Evolutionary conservation across 495 filamentous ascomycete species (phyloP), one percentile per base, ranked within the genome.

Genomic region (Echria macrotheca): DNA sequence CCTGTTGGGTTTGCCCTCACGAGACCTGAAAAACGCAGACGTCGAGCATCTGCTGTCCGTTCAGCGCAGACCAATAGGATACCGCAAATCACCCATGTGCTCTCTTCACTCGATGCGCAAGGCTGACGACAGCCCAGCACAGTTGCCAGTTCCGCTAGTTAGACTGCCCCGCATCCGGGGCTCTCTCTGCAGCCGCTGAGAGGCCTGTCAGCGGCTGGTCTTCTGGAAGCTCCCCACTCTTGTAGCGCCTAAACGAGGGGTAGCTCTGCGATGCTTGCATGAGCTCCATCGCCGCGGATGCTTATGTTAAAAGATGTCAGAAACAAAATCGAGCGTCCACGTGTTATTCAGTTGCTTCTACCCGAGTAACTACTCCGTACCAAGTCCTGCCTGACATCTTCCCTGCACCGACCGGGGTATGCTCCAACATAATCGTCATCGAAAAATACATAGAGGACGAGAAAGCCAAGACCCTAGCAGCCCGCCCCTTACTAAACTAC

Each of bases 31-130:
- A n/a, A 28, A 36, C 8, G 26, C 40, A 33, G 21, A 24, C 12
- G 29, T 28, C 7, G 23, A 25, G 21, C 24, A 32, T 45, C 26
- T 12, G 24, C n/a, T 14, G 38, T 12, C 26, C 6, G 12, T 5
- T 24, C 19, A 7, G 11, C 32, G 26, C 28, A 50, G 41, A 19
- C 62, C 62, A 65, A 65, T 65, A 41, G 40, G 43, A 48, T 28
- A 18, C 41, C 47, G 19, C 17, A 8, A 54, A 54, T 28, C 14
- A 38, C 22, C 50, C 62, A 63, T 61, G 60, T 65, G 62, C 41
- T 52, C 18, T 41, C 14, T 41, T 47, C 25, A 40, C 17, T 26
- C 40, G 19, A 44, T 51, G 47, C 53, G 53, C 45, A 59, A 46
- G 45, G 49, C 55, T 58, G 53, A 55, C 35, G 48, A 50, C 55